Evolutionary conservation across 192 early-diverging fungal genomes (phyloP), one percentile per base, ranked within the genome.

Genomic region (Coemansia sp.): DNA sequence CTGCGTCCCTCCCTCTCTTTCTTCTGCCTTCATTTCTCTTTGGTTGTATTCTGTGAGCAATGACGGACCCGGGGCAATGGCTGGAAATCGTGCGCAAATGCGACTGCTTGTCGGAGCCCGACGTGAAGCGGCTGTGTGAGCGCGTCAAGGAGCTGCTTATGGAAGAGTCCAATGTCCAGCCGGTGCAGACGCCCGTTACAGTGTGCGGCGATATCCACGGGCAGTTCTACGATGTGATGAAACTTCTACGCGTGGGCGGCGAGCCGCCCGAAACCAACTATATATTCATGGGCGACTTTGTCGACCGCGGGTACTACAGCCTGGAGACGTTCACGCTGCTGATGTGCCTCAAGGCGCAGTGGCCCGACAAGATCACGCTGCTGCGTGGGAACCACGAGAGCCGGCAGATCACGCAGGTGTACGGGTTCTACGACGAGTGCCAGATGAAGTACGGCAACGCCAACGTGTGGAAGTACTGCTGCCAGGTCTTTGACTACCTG

Each of bases 121-220:
- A 96, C 65, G 96, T 99, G 51, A 96, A 96, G 74, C 85, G 86
- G 67, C 84, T 99, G 19, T 99, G 96, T 66, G 96, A 99, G 54
- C 92, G 90, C 84, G 94, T 94, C 38, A 98, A 95, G 64, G 91
- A 95, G 69, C 80, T 96, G 19, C 70, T 96, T 39, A 92, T 99
- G 82, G 96, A 99, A 62, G 96, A 99, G 68, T 93, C 90, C 10
- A 98, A 98, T 75, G 91, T 98, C 40, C 96, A 98, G 60, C 89
- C 92, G 12, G 96, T 98, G 16, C 79, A 83, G 44, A 86, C 90
- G 32, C 96, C 96, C 18, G 91, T 95, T 6, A 97, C 94, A 38
- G 85, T 90, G 35, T 90, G 87, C 49, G 94, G 94, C 40, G 94
- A 98, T 57, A 98, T 98, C 58, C 94, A 98, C 68, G 94, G 94